Percentiles rank a stretch among this genome's conserved stretches.
Conservation (phyloP, 768 basidiomycete genomes). For the Dendrothele bispora region DNA sequence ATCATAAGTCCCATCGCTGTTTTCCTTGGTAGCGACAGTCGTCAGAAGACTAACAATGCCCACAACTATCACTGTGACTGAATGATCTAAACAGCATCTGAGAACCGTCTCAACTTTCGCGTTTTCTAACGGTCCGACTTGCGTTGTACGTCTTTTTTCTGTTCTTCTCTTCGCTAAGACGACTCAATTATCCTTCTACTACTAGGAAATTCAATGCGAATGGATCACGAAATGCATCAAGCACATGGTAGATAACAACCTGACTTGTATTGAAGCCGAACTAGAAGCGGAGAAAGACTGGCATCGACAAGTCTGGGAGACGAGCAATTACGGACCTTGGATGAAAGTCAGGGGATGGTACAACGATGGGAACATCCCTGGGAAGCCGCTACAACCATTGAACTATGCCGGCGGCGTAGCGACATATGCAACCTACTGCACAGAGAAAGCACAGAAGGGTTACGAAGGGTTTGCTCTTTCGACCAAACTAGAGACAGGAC, state of each 20-base stretch:
- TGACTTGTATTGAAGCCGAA: background rate
- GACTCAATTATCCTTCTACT: too few relatives aligned
- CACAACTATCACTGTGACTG: too few relatives aligned
- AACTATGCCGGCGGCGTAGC: background rate
- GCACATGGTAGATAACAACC: background rate
- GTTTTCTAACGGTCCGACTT: too few relatives aligned
- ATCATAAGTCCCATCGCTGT: too few relatives aligned
- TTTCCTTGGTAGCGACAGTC: too few relatives aligned
- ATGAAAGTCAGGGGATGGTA: background rate
- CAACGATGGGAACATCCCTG: slow-evolving; percentile 4
- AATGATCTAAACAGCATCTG: too few relatives aligned
- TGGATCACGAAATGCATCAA: slow-evolving; percentile 4
- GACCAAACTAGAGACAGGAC: too few relatives aligned
- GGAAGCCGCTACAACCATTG: background rate
- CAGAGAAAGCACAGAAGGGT: background rate
- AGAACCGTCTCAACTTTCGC: too few relatives aligned
- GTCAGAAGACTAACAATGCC: too few relatives aligned
- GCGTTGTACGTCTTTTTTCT: too few relatives aligned
- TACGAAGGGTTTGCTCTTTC: background rate
- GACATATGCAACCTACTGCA: background rate
- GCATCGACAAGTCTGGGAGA: background rate
- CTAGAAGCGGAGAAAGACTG: slow-evolving; percentile 2
- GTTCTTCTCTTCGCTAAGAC: too few relatives aligned
- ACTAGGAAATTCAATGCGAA: slow-evolving; percentile 4
- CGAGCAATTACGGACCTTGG: too few relatives aligned